Evolutionary conservation across 352 stramenopile species (phyloP).

Genomic region (Hyaloperonospora arabidopsidis): DNA sequence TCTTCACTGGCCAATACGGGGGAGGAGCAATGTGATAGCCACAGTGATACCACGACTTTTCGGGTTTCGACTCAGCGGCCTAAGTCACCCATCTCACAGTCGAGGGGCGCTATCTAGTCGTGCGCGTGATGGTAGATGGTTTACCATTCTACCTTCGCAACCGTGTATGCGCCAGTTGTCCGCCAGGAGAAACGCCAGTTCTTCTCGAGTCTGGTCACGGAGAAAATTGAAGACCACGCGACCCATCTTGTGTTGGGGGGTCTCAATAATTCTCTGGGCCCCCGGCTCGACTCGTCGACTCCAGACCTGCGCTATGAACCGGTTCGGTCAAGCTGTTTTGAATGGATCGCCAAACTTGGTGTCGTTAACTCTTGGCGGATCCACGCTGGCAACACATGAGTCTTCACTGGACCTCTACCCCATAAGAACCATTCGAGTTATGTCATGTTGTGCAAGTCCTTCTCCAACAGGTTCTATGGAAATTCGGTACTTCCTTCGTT

Average conservation of each 20-base stretch:
- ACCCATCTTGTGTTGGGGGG: constrained; percentile 1
- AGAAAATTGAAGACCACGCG: background rate
- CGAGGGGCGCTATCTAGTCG: background rate
- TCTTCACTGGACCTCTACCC: background rate
- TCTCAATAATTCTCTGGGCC: background rate
- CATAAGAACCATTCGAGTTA: background rate
- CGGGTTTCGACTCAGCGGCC: background rate
- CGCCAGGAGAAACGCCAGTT: constrained; percentile 2
- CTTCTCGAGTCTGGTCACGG: background rate
- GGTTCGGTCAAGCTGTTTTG: background rate
- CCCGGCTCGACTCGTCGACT: too few species aligned
- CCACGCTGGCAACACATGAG: background rate
- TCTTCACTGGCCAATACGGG: background rate
- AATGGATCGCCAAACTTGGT: background rate
- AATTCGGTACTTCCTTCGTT: background rate
- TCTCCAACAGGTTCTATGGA: background rate
- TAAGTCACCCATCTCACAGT: background rate
- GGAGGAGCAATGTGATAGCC: background rate
- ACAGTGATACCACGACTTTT: background rate
- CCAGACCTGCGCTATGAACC: background rate
- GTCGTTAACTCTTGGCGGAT: constrained; percentile 1
- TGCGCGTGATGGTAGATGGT: background rate
- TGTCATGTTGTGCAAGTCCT: background rate
- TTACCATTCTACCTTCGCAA: background rate
- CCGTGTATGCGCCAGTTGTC: background rate